phyloP scores from a whole-genome alignment of 345 rosid species.

The Gynandropsis gynandra region DNA sequence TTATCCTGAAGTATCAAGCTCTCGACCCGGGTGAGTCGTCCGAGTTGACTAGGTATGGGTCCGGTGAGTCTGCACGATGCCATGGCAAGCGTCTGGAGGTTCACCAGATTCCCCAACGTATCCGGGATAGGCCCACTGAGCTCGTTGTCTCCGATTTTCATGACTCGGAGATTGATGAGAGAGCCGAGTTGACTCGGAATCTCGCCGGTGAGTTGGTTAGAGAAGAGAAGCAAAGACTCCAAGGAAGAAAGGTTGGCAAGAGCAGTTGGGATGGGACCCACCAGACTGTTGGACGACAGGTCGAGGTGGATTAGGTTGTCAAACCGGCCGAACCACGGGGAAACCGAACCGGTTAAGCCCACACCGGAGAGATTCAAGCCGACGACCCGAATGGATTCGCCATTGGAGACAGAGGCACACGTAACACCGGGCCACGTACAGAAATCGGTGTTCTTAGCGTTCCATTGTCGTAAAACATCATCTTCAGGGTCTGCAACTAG shows the following conservation, averaged over 20 bases:
- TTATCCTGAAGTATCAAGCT: constrained; percentile 58
- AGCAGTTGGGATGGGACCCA: constrained; percentile 82
- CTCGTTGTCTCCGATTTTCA: constrained; percentile 79
- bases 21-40: constrained; percentile 37
- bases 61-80: constrained; percentile 79
- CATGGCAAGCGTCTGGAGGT: constrained; percentile 50
- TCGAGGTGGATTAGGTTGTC: constrained; percentile 79
- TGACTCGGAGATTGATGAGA: constrained; percentile 40
- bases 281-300: constrained; percentile 73
- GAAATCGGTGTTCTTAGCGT: constrained; percentile 34
- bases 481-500: constrained; percentile 30
- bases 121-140: constrained; percentile 67
- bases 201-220: constrained; percentile 77
- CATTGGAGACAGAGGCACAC: constrained; percentile 35
- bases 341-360: constrained; percentile 55
- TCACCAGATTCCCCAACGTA: constrained; percentile 49
- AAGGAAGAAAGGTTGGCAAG: constrained; percentile 69
- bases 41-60: constrained; percentile 56
- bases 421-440: constrained; percentile 73
- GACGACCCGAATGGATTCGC: constrained; percentile 35
- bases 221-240: constrained; percentile 72
- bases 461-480: constrained; percentile 51
- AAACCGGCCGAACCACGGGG: constrained; percentile 58
- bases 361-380: constrained; percentile 59
- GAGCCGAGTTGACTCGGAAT: constrained; percentile 73